Evolutionary conservation across 2,329 filamentous ascomycete genomes (phyloP), one percentile per base, ranked within the genome.

Genomic region (Peltaster fructicola): DNA sequence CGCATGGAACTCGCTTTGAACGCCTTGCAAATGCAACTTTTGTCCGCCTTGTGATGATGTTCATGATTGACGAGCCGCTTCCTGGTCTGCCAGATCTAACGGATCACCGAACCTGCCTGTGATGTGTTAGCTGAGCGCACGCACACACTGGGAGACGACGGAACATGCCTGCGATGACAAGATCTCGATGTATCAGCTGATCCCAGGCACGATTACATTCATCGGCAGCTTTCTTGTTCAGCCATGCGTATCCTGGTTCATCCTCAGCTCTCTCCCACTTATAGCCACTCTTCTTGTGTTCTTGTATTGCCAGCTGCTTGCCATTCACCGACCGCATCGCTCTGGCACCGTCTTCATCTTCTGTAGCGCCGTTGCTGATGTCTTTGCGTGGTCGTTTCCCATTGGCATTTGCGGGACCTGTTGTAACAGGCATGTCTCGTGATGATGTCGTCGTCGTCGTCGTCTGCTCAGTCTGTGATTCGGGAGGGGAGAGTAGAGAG

Each of bases 171-270:
- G 37, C 36, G n/a, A 51, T 31, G 31, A 38, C 38, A 3, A 17
- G 19, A 11, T 63, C 56, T 36, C 53, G 54, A 40, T 71, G 63
- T 23, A 65, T 39, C 22, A 71, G 36, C 32, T 38, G 40, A 14
- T 60, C 57, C 52, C 55, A 53, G 10, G 57, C 59, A 14, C 61
- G 51, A 20, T 57, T 48, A 35, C 54, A 61, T 27, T 71, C 67
- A 30, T 70, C 66, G 32, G 58, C 44, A 4, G 63, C 60, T 38
- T 66, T 68, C 44, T 62, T 65, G 32, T 55, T 65, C 35, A 54
- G 55, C 63, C 64, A 71, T 6, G 50, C 49, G 22, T 56, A 58
- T 3, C 63, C 59, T 6, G 61, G 61, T 31, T 52, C 47, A 17
- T 57, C 50, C 25, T 52, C 51, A 29, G 37, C 37, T 35, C 39